Conservation (phyloP, 345 rosid genomes). For the Bretschneidera sinensis region DNA sequence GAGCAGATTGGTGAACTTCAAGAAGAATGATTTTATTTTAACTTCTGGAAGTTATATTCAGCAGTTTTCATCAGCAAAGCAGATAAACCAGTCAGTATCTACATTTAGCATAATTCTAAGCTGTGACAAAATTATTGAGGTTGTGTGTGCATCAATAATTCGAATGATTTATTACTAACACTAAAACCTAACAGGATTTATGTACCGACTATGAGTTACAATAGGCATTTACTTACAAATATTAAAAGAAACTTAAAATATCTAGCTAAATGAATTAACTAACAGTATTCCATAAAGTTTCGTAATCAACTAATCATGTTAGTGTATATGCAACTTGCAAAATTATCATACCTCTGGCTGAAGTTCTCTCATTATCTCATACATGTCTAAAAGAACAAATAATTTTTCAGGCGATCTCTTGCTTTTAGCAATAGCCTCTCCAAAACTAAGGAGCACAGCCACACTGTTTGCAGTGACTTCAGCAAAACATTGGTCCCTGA, state of each 20-base stretch:
- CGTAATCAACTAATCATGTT: conserved; percentile 4
- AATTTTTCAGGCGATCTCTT: conserved; percentile 95
- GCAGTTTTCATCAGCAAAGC: too few relatives aligned
- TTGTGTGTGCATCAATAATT: too few relatives aligned
- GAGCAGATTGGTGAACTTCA: too few relatives aligned
- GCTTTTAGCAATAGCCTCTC: conserved; percentile 96
- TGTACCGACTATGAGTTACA: too few relatives aligned
- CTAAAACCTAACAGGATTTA: too few relatives aligned
- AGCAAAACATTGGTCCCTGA: conserved; percentile 79
- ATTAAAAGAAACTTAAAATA: neutral
- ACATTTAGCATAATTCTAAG: too few relatives aligned
- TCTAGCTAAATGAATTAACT: neutral
- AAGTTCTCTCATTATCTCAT: conserved; percentile 95
- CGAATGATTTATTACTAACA: too few relatives aligned
- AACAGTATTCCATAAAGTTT: neutral
- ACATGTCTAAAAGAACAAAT: conserved; percentile 93
- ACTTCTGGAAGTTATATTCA: too few relatives aligned
- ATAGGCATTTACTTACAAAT: too few relatives aligned
- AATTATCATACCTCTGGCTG: conserved; percentile 66
- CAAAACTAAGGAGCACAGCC: conserved; percentile 81
- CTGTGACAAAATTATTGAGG: too few relatives aligned
- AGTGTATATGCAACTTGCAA: conserved; percentile 3
- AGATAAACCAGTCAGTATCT: too few relatives aligned
- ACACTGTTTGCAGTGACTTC: conserved; percentile 84
- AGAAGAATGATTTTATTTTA: too few relatives aligned